phyloP scores from a whole-genome alignment of 208 protist genomes.

The Leishmania braziliensis region DNA sequence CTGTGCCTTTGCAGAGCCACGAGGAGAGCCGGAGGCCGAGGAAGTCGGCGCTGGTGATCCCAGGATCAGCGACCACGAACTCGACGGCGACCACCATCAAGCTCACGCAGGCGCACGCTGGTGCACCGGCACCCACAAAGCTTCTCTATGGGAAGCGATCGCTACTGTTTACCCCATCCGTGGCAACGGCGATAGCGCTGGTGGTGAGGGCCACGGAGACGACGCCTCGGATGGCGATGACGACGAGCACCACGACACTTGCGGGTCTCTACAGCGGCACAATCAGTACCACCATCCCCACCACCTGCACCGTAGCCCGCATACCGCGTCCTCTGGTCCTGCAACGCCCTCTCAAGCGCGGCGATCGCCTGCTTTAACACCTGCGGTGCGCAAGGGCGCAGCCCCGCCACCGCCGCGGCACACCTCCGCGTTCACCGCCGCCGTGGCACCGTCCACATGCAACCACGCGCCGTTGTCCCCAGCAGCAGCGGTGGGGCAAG shows the following conservation, averaged over 20 bases:
- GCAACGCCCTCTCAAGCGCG: neutral
- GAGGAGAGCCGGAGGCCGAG: neutral
- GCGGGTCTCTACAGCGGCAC: neutral
- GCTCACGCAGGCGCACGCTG: neutral
- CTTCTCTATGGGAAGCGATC: slow-evolving; percentile 11
- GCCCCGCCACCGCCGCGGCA: slow-evolving; percentile 7
- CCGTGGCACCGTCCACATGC: neutral
- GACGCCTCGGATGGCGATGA: neutral
- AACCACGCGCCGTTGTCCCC: neutral
- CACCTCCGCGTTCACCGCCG: neutral
- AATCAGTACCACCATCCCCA: neutral
- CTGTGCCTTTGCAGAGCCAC: slow-evolving; percentile 10
- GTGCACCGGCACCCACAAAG: slow-evolving; percentile 10
- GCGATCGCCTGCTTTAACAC: neutral
- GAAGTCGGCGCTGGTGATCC: neutral
- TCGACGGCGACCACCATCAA: neutral
- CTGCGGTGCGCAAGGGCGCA: neutral
- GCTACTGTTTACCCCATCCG: slow-evolving; percentile 18
- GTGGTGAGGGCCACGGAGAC: neutral
- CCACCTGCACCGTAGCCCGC: neutral
- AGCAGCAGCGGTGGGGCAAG: neutral
- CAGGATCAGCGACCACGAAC: neutral
- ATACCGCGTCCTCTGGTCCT: neutral
- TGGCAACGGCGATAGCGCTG: neutral
- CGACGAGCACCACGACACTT: neutral